These are phyloP conservation scores for Orbilia brochopaga DNA, from an alignment of 2,329 filamentous ascomycete genomes.

Conservation along the genomic window DNA sequence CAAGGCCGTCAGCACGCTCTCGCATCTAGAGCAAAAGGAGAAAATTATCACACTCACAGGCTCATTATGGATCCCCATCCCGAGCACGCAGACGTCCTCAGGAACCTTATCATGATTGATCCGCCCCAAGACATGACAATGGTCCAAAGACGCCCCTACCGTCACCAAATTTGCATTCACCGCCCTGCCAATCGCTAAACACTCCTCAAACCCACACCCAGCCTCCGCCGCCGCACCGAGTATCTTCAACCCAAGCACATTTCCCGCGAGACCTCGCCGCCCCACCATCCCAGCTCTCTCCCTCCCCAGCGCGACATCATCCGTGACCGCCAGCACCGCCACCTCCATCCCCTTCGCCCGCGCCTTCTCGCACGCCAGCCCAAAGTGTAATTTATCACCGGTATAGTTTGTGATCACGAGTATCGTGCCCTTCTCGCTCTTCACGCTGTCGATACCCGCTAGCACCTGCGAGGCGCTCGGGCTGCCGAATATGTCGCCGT, in stretches of 20 bases:
- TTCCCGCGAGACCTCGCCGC: constrained; percentile 85
- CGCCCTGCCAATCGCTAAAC: constrained; percentile 56
- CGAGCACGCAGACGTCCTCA: constrained; percentile 63
- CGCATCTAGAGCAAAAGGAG: not conserved
- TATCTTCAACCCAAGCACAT: constrained; percentile 67
- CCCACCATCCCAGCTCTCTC: constrained; percentile 88
- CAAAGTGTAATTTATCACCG: constrained; percentile 87
- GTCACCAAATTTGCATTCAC: constrained; percentile 63
- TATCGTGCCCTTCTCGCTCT: constrained; percentile 71
- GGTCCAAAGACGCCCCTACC: constrained; percentile 63
- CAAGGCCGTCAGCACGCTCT: not conserved
- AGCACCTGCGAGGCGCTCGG: constrained; percentile 79
- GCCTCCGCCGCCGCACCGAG: constrained; percentile 39
- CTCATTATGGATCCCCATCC: constrained; percentile 82
- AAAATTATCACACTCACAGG: constrained; percentile 58
- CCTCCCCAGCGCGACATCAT: constrained; percentile 88
- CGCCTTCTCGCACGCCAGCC: constrained; percentile 90
- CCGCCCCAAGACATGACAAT: constrained; percentile 66
- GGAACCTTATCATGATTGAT: constrained; percentile 62
- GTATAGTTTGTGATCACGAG: constrained; percentile 98
- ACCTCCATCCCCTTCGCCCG: constrained; percentile 76
- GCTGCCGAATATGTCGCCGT: constrained; percentile 84
- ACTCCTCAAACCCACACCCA: constrained; percentile 37
- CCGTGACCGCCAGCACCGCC: constrained; percentile 89
- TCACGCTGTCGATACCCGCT: constrained; percentile 46